Evolutionary conservation across 495 filamentous ascomycete genomes (phyloP).

Genomic region (Aspergillus homomorphus): DNA sequence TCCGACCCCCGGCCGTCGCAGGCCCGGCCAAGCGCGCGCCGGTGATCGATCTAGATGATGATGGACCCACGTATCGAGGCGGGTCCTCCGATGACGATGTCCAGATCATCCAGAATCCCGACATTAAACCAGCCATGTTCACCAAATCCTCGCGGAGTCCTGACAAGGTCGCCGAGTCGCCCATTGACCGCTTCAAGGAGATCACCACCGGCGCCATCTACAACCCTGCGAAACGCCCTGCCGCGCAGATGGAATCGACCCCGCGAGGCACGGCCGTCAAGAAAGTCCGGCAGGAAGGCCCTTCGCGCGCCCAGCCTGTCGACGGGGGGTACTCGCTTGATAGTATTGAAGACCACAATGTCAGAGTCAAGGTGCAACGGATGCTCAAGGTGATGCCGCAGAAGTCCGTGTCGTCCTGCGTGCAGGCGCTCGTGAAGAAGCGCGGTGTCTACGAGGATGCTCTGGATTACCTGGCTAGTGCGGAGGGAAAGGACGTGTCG

Average conservation of each 20-base stretch:
- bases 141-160: constrained; percentile 34
- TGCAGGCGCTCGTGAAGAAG: constrained; percentile 50
- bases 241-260: constrained; percentile 45
- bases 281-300: constrained; percentile 46
- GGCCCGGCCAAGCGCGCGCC: constrained; percentile 36
- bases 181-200: constrained; percentile 46
- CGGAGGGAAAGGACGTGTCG: constrained; percentile 22
- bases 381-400: constrained; percentile 53
- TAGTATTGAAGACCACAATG: constrained; percentile 52
- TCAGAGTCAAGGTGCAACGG: constrained; percentile 53
- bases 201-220: constrained; percentile 48
- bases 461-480: constrained; percentile 43
- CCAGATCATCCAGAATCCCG: constrained; percentile 42
- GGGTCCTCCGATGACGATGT: constrained; percentile 57
- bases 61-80: constrained; percentile 55
- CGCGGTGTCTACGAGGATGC: constrained; percentile 61
- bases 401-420: constrained; percentile 46
- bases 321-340: constrained; percentile 38
- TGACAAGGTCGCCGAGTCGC: constrained; percentile 39
- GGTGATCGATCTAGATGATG: constrained; percentile 51
- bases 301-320: constrained; percentile 55
- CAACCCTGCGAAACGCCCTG: constrained; percentile 47
- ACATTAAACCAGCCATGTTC: constrained; percentile 72
- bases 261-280: constrained; percentile 41
- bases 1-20: constrained; percentile 51